These are phyloP conservation scores for Aureobasidium uvarum DNA, from an alignment of 2,329 filamentous ascomycete species.

Conservation along the genomic window DNA sequence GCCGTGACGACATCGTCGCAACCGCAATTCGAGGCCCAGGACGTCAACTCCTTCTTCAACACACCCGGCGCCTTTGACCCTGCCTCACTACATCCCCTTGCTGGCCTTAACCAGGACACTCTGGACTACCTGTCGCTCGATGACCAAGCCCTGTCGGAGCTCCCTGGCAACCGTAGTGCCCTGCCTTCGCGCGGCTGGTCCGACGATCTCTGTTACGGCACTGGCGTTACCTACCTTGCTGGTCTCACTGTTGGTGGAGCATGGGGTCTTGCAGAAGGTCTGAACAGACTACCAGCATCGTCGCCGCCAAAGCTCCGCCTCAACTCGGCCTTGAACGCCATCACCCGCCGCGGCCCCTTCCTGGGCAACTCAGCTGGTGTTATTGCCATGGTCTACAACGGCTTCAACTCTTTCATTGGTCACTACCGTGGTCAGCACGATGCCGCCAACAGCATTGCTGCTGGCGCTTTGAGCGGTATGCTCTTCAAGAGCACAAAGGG, in stretches of 20 bases:
- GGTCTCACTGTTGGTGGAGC: conserved; percentile 81
- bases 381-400: conserved; percentile 94
- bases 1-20: conserved; percentile 41
- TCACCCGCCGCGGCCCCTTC: conserved; percentile 90
- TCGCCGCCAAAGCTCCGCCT: conserved; percentile 85
- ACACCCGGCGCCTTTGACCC: conserved; percentile 78
- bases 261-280: conserved; percentile 89
- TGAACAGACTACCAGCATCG: conserved; percentile 68
- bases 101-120: conserved; percentile 86
- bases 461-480: conserved; percentile 85
- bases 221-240: conserved; percentile 89
- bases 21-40: conserved; percentile 60
- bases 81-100: conserved; percentile 84
- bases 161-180: conserved; percentile 81
- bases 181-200: conserved; percentile 96
- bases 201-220: conserved; percentile 97
- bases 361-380: conserved; percentile 95
- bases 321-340: conserved; percentile 91
- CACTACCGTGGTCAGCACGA: conserved; percentile 82
- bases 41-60: conserved; percentile 83
- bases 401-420: conserved; percentile 80
- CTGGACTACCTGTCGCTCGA: conserved; percentile 95
- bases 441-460: conserved; percentile 79
- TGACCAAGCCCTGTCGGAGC: conserved; percentile 81
- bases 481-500: conserved; percentile 96